Conservation (phyloP, 768 basidiomycete genomes). For the Obba rivulosa region DNA sequence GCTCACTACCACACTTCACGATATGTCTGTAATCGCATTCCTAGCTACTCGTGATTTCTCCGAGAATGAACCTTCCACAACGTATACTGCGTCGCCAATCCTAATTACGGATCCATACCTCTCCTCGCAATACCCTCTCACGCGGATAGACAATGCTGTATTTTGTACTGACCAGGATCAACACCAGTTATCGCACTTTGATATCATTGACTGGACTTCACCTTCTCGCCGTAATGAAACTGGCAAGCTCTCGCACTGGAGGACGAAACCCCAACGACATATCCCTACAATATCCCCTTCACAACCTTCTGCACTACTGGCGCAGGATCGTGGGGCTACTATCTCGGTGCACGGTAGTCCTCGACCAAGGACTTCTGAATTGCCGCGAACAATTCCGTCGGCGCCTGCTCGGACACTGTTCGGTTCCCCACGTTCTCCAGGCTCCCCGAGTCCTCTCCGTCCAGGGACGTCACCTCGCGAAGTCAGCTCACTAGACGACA, state of each 20-base stretch:
- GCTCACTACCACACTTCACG: slow-evolving; percentile 28
- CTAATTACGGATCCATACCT: slow-evolving; percentile 73
- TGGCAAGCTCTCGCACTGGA: slow-evolving; percentile 61
- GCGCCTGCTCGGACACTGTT: too few species aligned
- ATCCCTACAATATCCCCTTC: slow-evolving; percentile 17
- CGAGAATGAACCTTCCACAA: slow-evolving; percentile 10
- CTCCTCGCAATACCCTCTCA: slow-evolving; percentile 44
- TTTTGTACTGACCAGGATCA: not conserved
- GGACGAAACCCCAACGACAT: slow-evolving; percentile 34
- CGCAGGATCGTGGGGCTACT: too few species aligned
- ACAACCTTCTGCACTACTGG: not conserved
- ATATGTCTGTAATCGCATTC: slow-evolving; percentile 57
- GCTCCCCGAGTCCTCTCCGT: too few species aligned
- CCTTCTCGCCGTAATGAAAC: slow-evolving; percentile 33
- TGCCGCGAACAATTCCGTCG: too few species aligned
- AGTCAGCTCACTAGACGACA: too few species aligned
- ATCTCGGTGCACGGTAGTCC: too few species aligned
- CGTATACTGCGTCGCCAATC: slow-evolving; percentile 48
- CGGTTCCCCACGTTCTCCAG: too few species aligned
- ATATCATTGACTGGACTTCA: slow-evolving; percentile 59
- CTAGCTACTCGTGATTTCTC: slow-evolving; percentile 12
- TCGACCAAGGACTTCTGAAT: too few species aligned
- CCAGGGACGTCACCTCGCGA: too few species aligned
- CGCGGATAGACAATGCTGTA: slow-evolving; percentile 36
- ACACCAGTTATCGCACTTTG: slow-evolving; percentile 46